phyloP scores from a whole-genome alignment of 441 rosid genomes.

The Gossypium schwendimanii region DNA sequence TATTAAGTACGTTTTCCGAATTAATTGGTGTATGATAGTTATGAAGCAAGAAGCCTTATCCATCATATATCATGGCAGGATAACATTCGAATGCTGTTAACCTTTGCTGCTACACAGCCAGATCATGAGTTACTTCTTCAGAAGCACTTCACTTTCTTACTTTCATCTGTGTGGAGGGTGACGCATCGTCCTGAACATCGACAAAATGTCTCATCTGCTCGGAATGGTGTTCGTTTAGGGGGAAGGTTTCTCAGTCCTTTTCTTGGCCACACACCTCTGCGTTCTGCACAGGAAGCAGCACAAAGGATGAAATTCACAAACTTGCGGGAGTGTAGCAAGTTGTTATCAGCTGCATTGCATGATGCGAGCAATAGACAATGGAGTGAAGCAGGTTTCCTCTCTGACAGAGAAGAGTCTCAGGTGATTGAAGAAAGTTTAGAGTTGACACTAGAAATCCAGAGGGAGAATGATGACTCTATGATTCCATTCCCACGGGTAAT shows the following conservation, averaged over 20 bases:
- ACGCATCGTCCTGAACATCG: conserved; percentile 24
- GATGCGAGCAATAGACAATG: conserved; percentile 38
- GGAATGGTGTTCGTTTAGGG: conserved; percentile 44
- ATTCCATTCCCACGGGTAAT: conserved; percentile 51
- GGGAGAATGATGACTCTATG: conserved; percentile 36
- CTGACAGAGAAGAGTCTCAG: conserved; percentile 40
- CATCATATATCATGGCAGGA: conserved; percentile 58
- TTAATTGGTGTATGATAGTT: not conserved
- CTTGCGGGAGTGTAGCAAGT: conserved; percentile 42
- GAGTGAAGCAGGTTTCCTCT: conserved; percentile 30
- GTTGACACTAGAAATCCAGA: conserved; percentile 62
- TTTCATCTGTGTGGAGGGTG: conserved; percentile 74
- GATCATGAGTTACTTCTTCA: conserved; percentile 88
- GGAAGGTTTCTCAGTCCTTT: conserved; percentile 42
- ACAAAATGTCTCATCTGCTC: conserved; percentile 31
- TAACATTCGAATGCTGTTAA: conserved; percentile 60
- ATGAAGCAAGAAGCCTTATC: conserved; percentile 12
- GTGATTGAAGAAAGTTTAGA: conserved; percentile 43
- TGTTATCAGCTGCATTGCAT: conserved; percentile 62
- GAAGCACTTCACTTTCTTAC: conserved; percentile 81
- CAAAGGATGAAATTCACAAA: conserved; percentile 52
- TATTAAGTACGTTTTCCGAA: not conserved
- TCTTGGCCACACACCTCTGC: conserved; percentile 27
- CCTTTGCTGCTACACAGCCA: conserved; percentile 65
- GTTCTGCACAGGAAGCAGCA: conserved; percentile 35